Conservation (phyloP, 352 stramenopile species). For the Pythium rishiriense region DNA sequence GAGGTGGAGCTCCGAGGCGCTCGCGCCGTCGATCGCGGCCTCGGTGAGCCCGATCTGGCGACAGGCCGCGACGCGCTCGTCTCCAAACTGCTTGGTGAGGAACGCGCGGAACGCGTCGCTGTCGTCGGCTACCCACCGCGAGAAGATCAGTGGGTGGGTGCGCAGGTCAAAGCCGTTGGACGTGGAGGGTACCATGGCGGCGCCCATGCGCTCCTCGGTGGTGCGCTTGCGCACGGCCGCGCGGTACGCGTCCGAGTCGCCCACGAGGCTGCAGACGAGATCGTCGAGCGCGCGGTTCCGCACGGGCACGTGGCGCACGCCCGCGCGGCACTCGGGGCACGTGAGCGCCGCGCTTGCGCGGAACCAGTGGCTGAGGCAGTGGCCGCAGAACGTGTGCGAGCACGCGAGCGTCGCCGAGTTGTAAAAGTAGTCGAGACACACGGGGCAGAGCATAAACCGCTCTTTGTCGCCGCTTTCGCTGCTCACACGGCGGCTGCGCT, state of each 20-base stretch:
- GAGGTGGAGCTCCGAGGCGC: slow-evolving; percentile 46
- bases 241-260: slow-evolving; percentile 62
- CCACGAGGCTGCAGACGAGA: slow-evolving; percentile 67
- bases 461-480: slow-evolving; percentile 44
- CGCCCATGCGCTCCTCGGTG: slow-evolving; percentile 12
- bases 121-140: slow-evolving; percentile 49
- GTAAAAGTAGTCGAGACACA: slow-evolving; percentile 85
- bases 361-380: slow-evolving; percentile 83
- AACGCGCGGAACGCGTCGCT: slow-evolving; percentile 46
- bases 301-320: slow-evolving; percentile 67
- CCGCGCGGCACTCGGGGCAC: slow-evolving; percentile 72
- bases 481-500: slow-evolving; percentile 22
- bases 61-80: slow-evolving; percentile 57
- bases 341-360: slow-evolving; percentile 53
- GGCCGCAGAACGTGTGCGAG: slow-evolving; percentile 83
- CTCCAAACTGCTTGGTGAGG: slow-evolving; percentile 58
- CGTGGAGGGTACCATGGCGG: slow-evolving; percentile 5
- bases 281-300: slow-evolving; percentile 82
- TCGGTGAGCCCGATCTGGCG: slow-evolving; percentile 69
- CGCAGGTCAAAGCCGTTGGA: slow-evolving; percentile 8
- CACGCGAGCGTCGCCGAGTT: slow-evolving; percentile 75
- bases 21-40: slow-evolving; percentile 48
- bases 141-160: slow-evolving; percentile 50
- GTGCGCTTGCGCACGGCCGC: slow-evolving; percentile 26
- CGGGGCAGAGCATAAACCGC: slow-evolving; percentile 73